A percentile compares a stretch with the other conserved stretches of the same genome.
These are phyloP conservation scores for Sphenostylis stenocarpa DNA, from an alignment of 306 rosid genomes.

Conservation along the genomic window DNA sequence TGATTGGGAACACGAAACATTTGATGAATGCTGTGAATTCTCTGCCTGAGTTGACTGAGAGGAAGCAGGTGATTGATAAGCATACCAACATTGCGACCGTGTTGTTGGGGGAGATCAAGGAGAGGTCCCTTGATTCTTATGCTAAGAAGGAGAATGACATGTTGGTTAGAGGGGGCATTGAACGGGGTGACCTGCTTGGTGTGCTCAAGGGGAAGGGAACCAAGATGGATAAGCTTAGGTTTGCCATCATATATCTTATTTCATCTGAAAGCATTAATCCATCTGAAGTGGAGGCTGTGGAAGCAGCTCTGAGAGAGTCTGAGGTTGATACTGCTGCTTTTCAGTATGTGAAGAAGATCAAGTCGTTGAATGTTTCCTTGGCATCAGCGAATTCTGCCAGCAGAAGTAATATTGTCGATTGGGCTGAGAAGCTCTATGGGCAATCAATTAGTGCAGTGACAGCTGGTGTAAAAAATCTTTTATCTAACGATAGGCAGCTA, in stretches of 20 bases:
- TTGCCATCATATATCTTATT: slow-evolving; percentile 85
- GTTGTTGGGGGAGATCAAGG: slow-evolving; percentile 94
- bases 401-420: slow-evolving; percentile 91
- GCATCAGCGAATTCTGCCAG: slow-evolving; percentile 89
- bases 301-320: slow-evolving; percentile 72
- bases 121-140: slow-evolving; percentile 90
- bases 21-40: slow-evolving; percentile 98
- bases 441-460: slow-evolving; percentile 93
- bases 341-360: slow-evolving; percentile 93
- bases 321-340: slow-evolving; percentile 91
- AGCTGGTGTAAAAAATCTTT: slow-evolving; percentile 91
- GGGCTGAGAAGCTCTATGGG: slow-evolving; percentile 98
- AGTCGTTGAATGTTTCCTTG: slow-evolving; percentile 76
- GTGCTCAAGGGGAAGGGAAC: slow-evolving; percentile 87
- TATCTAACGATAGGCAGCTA: slow-evolving; percentile 88
- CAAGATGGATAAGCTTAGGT: slow-evolving; percentile 89
- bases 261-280: slow-evolving; percentile 81
- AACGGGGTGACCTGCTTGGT: slow-evolving; percentile 68
- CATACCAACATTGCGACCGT: slow-evolving; percentile 91
- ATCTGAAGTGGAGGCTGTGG: slow-evolving; percentile 85
- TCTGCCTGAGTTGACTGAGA: slow-evolving; percentile 85
- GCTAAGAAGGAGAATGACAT: slow-evolving; percentile 91
- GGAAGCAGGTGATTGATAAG: slow-evolving; percentile 96
- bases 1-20: slow-evolving; percentile 95
- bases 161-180: slow-evolving; percentile 88